A percentile compares a stretch with the other conserved stretches of the same genome.
Evolutionary conservation across 1,139 yeast species (phyloP).

Genomic region (Geotrichum fermentans): DNA sequence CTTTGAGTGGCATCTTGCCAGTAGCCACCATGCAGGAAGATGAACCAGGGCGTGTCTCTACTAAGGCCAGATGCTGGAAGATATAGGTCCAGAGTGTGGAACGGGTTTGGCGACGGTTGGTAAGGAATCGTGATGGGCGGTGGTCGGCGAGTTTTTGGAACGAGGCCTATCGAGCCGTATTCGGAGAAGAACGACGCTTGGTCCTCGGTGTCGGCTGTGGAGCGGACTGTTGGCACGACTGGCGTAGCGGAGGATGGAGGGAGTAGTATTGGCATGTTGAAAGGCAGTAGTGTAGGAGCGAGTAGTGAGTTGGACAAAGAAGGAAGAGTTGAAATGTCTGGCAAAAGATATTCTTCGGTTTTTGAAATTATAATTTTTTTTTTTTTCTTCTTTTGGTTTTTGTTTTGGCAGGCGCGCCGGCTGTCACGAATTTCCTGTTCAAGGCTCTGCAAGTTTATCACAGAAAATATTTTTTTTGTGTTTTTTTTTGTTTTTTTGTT

Average conservation of each 20-base stretch:
- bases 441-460: too few relatives aligned
- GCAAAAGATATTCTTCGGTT: background rate
- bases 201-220: slow-evolving; percentile 7
- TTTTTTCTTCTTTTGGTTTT: background rate
- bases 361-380: background rate
- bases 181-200: slow-evolving; percentile 12
- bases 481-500: too few relatives aligned
- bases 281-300: background rate
- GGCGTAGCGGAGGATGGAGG: background rate
- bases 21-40: slow-evolving; percentile 78
- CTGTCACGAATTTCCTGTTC: too few relatives aligned
- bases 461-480: too few relatives aligned
- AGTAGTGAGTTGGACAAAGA: background rate
- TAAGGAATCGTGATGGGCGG: slow-evolving; percentile 23
- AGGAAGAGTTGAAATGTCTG: background rate
- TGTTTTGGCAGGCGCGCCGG: too few relatives aligned
- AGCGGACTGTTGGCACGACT: background rate
- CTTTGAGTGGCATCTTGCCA: slow-evolving; percentile 70
- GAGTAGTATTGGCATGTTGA: slow-evolving; percentile 11
- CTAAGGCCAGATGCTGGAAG: slow-evolving; percentile 23
- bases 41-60: slow-evolving; percentile 29
- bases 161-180: slow-evolving; percentile 10
- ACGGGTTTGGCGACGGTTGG: slow-evolving; percentile 25
- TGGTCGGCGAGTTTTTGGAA: slow-evolving; percentile 22
- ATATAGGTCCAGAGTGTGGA: slow-evolving; percentile 24